Conservation (phyloP, 257 asterid species). For the Przewalskia tangutica region DNA sequence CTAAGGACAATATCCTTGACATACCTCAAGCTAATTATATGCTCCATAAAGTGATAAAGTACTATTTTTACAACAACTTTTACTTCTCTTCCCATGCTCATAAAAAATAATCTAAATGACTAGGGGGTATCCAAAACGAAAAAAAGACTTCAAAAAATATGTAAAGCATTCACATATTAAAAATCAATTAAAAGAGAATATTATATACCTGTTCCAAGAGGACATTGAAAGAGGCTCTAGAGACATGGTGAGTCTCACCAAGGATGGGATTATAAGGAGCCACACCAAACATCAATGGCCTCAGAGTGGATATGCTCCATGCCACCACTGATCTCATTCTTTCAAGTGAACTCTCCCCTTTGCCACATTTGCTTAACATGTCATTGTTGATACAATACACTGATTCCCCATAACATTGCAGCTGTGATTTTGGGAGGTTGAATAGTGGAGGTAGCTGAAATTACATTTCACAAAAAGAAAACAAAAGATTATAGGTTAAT, state of each 20-base stretch:
- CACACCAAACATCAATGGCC: constrained; percentile 67
- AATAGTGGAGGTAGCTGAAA: constrained; percentile 81
- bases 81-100: no score
- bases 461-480: neutral
- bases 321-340: constrained; percentile 55
- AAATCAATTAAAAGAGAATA: neutral
- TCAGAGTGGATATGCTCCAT: constrained; percentile 69
- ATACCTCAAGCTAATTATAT: no score
- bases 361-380: constrained; percentile 44
- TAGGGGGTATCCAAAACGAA: no score
- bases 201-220: constrained; percentile 61
- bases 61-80: no score
- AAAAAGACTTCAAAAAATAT: no score
- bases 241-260: constrained; percentile 93
- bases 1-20: no score
- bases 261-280: constrained; percentile 88
- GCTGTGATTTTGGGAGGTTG: constrained; percentile 88
- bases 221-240: constrained; percentile 51
- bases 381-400: constrained; percentile 38
- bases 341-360: constrained; percentile 31
- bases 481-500: neutral
- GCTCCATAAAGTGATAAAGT: no score
- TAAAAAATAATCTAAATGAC: no score
- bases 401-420: constrained; percentile 73
- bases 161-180: neutral